These are phyloP conservation scores for Neonectria ditissima DNA, from an alignment of 2,329 filamentous ascomycete species.

Conservation along the genomic window DNA sequence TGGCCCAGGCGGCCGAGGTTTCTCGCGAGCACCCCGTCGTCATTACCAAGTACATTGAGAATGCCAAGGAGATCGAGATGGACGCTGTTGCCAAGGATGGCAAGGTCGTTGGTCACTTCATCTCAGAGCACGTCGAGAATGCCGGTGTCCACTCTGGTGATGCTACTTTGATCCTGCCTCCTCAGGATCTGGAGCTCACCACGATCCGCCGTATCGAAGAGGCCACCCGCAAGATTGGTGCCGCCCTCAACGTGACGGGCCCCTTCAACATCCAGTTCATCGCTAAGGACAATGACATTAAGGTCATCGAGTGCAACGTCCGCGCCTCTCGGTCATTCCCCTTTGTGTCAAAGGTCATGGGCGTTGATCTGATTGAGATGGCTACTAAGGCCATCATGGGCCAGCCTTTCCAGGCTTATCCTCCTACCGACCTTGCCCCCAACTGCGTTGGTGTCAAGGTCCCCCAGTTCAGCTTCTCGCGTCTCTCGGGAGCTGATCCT, in stretches of 20 bases:
- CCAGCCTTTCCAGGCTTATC: slow-evolving; percentile 84
- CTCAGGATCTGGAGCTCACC: slow-evolving; percentile 89
- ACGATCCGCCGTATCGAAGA: slow-evolving; percentile 94
- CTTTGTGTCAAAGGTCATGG: slow-evolving; percentile 99
- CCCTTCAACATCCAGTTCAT: slow-evolving; percentile 99
- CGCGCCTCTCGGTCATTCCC: slow-evolving; percentile 96
- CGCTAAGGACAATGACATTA: slow-evolving; percentile 99
- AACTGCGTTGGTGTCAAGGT: slow-evolving; percentile 97
- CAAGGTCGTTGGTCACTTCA: slow-evolving; percentile 92
- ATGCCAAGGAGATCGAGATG: slow-evolving; percentile 99
- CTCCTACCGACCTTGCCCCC: slow-evolving; percentile 77
- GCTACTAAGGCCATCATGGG: slow-evolving; percentile 97
- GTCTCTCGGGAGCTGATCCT: slow-evolving; percentile 93
- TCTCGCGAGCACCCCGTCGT: slow-evolving; percentile 97
- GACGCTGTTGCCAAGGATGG: slow-evolving; percentile 95
- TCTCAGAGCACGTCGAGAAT: slow-evolving; percentile 98
- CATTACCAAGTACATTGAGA: slow-evolving; percentile 99
- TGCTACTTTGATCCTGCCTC: slow-evolving; percentile 92
- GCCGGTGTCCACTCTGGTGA: slow-evolving; percentile 98
- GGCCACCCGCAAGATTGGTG: slow-evolving; percentile 93
- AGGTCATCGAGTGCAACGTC: slow-evolving; percentile 99
- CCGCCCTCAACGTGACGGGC: slow-evolving; percentile 93
- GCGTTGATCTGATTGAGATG: slow-evolving; percentile 97
- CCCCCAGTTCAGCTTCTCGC: slow-evolving; percentile 98
- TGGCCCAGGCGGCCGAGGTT: slow-evolving; percentile 91